These are phyloP conservation scores for Xylaria nigripes DNA, from an alignment of 495 filamentous ascomycete genomes.

Conservation along the genomic window DNA sequence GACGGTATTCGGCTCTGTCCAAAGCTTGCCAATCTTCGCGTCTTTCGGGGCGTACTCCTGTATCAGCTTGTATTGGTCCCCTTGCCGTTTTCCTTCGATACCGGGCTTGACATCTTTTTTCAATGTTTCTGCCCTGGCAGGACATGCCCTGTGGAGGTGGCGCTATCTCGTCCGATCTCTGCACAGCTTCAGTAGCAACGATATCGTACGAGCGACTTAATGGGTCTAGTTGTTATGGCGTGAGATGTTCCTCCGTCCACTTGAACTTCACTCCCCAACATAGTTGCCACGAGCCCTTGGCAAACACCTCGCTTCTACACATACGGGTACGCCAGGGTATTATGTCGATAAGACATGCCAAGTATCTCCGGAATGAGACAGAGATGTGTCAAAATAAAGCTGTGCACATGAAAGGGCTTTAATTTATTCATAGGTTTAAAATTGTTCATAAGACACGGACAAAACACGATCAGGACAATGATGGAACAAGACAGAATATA, in stretches of 20 bases:
- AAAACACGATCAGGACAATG: no score
- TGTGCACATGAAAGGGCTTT: no score
- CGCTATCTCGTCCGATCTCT: constrained; percentile 50
- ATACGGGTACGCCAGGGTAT: no score
- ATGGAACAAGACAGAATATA: no score
- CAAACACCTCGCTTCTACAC: background rate
- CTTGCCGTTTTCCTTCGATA: constrained; percentile 16
- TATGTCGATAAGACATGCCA: no score
- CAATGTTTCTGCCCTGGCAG: constrained; percentile 6
- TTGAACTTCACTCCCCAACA: constrained; percentile 63
- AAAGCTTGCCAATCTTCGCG: constrained; percentile 50
- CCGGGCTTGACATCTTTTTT: constrained; percentile 7
- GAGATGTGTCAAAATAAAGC: no score
- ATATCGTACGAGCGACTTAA: constrained; percentile 59
- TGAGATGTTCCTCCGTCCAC: constrained; percentile 59
- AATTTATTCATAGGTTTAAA: no score
- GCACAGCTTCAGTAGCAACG: constrained; percentile 57
- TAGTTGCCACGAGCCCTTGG: constrained; percentile 33
- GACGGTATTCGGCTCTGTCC: constrained; percentile 59
- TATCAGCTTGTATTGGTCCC: constrained; percentile 58
- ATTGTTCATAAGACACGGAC: no score
- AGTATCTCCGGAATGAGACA: no score
- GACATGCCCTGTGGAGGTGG: constrained; percentile 19
- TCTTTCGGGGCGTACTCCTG: constrained; percentile 49
- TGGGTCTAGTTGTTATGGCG: constrained; percentile 49